Evolutionary conservation across 805 yeast genomes (phyloP), one percentile per base, ranked within the genome.

Genomic region (Priceomyces melissophilus): DNA sequence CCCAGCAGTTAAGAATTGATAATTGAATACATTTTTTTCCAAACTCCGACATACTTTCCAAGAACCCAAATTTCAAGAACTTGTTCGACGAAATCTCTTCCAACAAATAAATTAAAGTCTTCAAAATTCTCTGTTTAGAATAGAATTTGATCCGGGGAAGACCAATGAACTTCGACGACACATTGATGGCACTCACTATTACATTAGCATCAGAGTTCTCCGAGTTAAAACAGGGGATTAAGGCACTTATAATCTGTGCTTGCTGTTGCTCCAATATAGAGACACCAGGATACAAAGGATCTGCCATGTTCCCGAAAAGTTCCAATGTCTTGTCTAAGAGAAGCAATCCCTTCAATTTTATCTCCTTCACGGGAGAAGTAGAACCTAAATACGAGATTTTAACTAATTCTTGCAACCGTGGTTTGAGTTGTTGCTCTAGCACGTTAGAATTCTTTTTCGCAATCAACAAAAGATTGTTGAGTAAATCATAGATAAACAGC

Each of bases 191-290:
- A 39, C 76, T 77, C 15, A 86, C 77, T 1, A 91, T 89, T 1
- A 88, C 74, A 29, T 76, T 75, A 1, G 95, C 79, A 10, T 84
- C 81, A 8, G 25, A 20, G 42, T 89, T 82, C 13, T 82, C 90
- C 3, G 75, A 67, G 27, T 75, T 75, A 63, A 93, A 91, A 9
- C 95, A 87, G 0, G 97, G 96, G 37, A 88, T 76, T 41, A 91
- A 70, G 0, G 98, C 95, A 43, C 96, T 83, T 8, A 87, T 82
- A 8, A 93, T 87, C 52, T 88, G 96, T 0, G 98, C 98, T 53
- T 93, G 96, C 54, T 86, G 96, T 61, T 90, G 97, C 49, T 87
- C 96, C 32, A 91, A 65, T 8, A 89, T 71, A 0, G 91, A 76
- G 11, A 76, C 75, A 3, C 81, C 80, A 0, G 87, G 83, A 50